Evolutionary conservation across 148 eudicot species (phyloP), one percentile per base, ranked within the genome.

Genomic region (Rhododendron williamsianum): DNA sequence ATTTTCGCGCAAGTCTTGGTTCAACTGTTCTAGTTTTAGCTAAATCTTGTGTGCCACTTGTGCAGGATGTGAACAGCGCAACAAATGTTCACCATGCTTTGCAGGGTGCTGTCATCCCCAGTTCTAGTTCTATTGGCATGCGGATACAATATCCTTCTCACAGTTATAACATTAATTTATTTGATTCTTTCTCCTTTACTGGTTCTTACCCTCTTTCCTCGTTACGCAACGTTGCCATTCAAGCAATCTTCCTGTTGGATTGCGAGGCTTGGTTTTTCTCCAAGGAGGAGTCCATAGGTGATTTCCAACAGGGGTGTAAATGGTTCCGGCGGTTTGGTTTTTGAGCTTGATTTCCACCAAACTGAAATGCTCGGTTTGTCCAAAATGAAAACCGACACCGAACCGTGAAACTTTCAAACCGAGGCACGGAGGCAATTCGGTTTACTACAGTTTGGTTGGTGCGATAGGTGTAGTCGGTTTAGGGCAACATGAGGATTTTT

Each of bases 81-180:
- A 92, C 93, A 9, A 93, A 92, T 84, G 98, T 97, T 84, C 99
- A 97, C 86, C 99, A 92, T 85, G 87, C 82, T 87, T 86, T 97
- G 88, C 99, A 97, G 89, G 99, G 99, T 76, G 99, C 98, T 84
- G 95, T 97, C 78, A 94, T 97, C 88, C 99, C 98, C 41, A 97
- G 99, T 82, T 95, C 98, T 86, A 98, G 98, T 86, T 93, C 99
- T 73, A 91, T 97, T 90, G 99, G 99, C 88, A 97, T 97, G 99
- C 93, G 99, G 69, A 97, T 97, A 91, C 99, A 97, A 95, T 97
- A 97, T 97, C 98, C 99, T 97, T 94, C 83, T 35, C 33, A 71
- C 73, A 52, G 9, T 2, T 86, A 18, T 48, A 8, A 6, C 27
- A 7, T 48, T 30, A 46, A 6, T 27, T 8, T 12, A 2, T 67